Base-by-base conservation (phyloP, 352 stramenopile species). In the Peronosclerospora sorghi region DNA sequence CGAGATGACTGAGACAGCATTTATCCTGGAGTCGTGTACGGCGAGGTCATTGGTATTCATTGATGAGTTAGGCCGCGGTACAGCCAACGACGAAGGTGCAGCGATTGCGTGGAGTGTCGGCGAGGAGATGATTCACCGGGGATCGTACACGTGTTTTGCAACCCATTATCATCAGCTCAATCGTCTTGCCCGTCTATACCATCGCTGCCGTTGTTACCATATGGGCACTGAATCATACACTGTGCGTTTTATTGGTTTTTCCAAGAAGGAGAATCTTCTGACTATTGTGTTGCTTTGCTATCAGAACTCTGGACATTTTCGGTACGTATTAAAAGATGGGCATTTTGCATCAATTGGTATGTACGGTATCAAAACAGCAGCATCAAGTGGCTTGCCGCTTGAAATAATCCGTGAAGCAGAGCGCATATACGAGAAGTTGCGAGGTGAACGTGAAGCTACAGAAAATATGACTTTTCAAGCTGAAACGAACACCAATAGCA, bases 61-160 rank as follows among this genome's bases (percentile, higher is more conserved):
- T 14, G 88, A 97, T 54, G 88, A 97, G 45, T 61, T 97, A 6
- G 88, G 88, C 1, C 60, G 88, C 34, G 87, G 87, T 37, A 97
- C 88, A 27, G 76, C 80, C 6, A 95, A 85, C 24, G 66, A 89
- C 24, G 88, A 97, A 62, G 88, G 88, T 1, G 65, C 80, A 48
- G 74, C 83, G 4, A 77, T 97, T 8, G 86, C 87, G 5, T 97
- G 84, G 78, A 88, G 81, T 27, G 69, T 95, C 15, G 75, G 62
- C 10, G 88, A 97, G 57, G 58, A 74, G 12, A 43, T 97, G 3
- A 81, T 95, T 36, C 49, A 65, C 12, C 54, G 65, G 19, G 54
- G 57, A 12, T 64, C 77, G 2, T 92, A 83, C 42, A 86, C 82
- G 21, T 87, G 89, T 49, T 96, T 96, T 48, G 82, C 85, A 17